Evolutionary conservation across 2,329 filamentous ascomycete species (phyloP).

Genomic region (Xylaria multiplex): DNA sequence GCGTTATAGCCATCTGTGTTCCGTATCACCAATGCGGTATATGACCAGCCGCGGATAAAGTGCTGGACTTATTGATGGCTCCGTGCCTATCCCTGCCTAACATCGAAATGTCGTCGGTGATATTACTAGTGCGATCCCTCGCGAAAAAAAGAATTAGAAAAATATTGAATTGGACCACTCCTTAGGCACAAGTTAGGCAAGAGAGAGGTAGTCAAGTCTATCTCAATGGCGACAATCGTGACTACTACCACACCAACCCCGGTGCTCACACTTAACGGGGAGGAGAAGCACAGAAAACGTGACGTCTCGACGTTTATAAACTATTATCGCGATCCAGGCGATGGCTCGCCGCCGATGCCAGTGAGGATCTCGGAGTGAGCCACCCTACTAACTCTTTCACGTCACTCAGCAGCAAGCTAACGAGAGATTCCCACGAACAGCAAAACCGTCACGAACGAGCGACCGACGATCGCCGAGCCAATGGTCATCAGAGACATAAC

Average conservation of each 20-base stretch:
- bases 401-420: constrained; percentile 5
- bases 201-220: neutral
- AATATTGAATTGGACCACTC: neutral
- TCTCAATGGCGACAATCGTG: constrained; percentile 29
- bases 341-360: constrained; percentile 45
- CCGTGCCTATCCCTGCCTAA: neutral
- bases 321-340: constrained; percentile 47
- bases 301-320: constrained; percentile 44
- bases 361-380: constrained; percentile 45
- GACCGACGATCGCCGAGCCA: constrained; percentile 56
- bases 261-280: constrained; percentile 17
- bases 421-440: constrained; percentile 29
- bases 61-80: constrained; percentile 21
- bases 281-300: constrained; percentile 24
- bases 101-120: neutral
- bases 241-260: constrained; percentile 16
- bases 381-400: too few species aligned
- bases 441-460: constrained; percentile 51
- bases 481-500: constrained; percentile 55
- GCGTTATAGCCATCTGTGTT: constrained; percentile 22
- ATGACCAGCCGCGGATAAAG: constrained; percentile 32
- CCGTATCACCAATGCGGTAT: constrained; percentile 29
- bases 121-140: constrained; percentile 2
- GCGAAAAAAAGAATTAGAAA: neutral
- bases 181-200: neutral